These are phyloP conservation scores for Kodamaea ohmeri DNA, from an alignment of 1,139 yeast species.

Conservation along the genomic window DNA sequence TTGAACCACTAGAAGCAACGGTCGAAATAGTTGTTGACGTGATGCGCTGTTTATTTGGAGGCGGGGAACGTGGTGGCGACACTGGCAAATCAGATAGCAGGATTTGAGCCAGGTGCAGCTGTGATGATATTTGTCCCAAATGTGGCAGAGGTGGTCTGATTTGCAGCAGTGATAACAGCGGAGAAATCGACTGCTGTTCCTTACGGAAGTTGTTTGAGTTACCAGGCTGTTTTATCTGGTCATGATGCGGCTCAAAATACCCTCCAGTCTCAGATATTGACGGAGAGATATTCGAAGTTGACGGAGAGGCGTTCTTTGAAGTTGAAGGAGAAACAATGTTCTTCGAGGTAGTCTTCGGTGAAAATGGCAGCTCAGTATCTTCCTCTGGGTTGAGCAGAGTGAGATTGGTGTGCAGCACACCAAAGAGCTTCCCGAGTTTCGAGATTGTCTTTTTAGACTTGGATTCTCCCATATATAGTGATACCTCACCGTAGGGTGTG, in stretches of 20 bases:
- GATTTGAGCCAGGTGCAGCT: not conserved
- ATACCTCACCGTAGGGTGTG: constrained; percentile 2
- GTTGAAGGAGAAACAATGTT: constrained; percentile 2
- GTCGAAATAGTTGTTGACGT: constrained; percentile 1
- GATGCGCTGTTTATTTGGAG: not conserved
- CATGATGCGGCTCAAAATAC: not conserved
- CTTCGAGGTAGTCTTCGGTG: not conserved
- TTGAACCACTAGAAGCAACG: constrained; percentile 1
- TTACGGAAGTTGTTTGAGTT: no score
- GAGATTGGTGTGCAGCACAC: constrained; percentile 29
- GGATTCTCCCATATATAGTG: constrained; percentile 24
- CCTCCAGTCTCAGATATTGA: not conserved
- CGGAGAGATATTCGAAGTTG: no score
- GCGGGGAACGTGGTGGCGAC: constrained; percentile 4
- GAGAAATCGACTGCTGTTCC: not conserved
- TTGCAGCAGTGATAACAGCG: not conserved
- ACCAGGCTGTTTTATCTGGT: no score
- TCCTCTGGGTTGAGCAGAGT: constrained; percentile 18
- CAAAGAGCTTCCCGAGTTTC: constrained; percentile 35
- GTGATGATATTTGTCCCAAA: not conserved
- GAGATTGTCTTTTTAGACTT: constrained; percentile 31
- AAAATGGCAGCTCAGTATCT: constrained; percentile 11
- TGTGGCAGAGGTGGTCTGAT: not conserved
- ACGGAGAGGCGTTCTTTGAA: not conserved
- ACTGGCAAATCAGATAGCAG: not conserved